These are phyloP conservation scores for Arthrobotrys megalospora DNA, from an alignment of 2,329 filamentous ascomycete species.

Conservation along the genomic window DNA sequence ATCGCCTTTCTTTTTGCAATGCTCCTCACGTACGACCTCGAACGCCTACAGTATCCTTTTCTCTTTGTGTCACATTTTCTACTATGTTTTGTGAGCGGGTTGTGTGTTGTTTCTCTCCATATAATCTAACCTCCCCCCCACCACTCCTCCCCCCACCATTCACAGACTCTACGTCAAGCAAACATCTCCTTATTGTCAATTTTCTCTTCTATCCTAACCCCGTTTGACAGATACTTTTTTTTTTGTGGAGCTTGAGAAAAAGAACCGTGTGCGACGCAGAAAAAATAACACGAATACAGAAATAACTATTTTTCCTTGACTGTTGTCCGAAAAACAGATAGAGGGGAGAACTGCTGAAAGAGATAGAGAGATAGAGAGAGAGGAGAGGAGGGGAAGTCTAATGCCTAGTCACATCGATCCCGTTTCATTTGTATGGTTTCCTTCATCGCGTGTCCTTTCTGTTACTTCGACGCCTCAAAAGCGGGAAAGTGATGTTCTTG, in stretches of 20 bases:
- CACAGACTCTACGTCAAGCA: slow-evolving; percentile 57
- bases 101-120: slow-evolving; percentile 55
- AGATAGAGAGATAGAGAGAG: slow-evolving; percentile 28
- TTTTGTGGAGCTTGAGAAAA: slow-evolving; percentile 45
- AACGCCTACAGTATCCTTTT: slow-evolving; percentile 47
- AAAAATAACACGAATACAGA: slow-evolving; percentile 31
- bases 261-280: slow-evolving; percentile 19
- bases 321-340: slow-evolving; percentile 22
- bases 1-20: slow-evolving; percentile 38
- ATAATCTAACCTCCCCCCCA: slow-evolving; percentile 31
- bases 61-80: slow-evolving; percentile 41
- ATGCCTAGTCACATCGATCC: slow-evolving; percentile 46
- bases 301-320: slow-evolving; percentile 29
- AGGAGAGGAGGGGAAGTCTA: slow-evolving; percentile 38
- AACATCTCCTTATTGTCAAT: slow-evolving; percentile 56
- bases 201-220: slow-evolving; percentile 47
- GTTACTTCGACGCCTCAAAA: slow-evolving; percentile 18
- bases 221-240: slow-evolving; percentile 34
- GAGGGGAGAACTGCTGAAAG: slow-evolving; percentile 6
- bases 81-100: slow-evolving; percentile 60
- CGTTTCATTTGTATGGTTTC: slow-evolving; percentile 58
- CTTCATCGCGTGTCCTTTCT: slow-evolving; percentile 32
- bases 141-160: slow-evolving; percentile 26
- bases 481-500: slow-evolving; percentile 1
- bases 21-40: slow-evolving; percentile 52